Base-by-base conservation (phyloP, 148 eudicot genomes). In the Rhododendron simsii region DNA sequence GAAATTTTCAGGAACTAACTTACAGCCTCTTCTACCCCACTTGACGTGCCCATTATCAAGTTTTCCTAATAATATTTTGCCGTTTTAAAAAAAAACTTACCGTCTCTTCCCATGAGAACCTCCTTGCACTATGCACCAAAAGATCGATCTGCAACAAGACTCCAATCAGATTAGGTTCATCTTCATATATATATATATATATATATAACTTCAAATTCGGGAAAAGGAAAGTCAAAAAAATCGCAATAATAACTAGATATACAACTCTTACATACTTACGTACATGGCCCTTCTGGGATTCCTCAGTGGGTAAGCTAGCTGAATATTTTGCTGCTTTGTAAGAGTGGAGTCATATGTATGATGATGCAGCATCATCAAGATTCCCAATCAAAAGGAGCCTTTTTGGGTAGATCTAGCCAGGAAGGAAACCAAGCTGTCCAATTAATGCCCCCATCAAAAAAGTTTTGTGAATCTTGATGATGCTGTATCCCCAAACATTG, bases 311-410 rank as follows among this genome's bases (percentile, higher is more conserved):
- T n/a, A 10, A 14, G 75, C 37, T 28, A 69, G 75, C 75, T 28
- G 39, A 69, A 69, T 12, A 44, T 11, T 47, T 78, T 78, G 53
- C 47, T 44, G 51, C 81, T 79, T 79, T 48, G 57, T n/a, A 48
- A 3, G 48, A n/a, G 35, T 20, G 61, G 39, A 91, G 93, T 85
- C 90, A 90, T 85, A 86, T 86, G 87, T 88, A 37, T 85, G 91
- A 85, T 87, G 90, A 90, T 91, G 93, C 93, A 91, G 93, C 93
- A 91, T 90, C 93, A 91, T 91, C 92, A 90, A 90, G 93, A 91
- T 91, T 91, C 93, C 88, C 91, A 91, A 50, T 37, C 30, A 59
- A 30, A 37, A 55, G 55, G 74, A 28, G 67, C 55, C 33, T 80
- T 80, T 69, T 59, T 44, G 63, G 48, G 77, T 28, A 23, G 45